Evolutionary conservation across 495 filamentous ascomycete genomes (phyloP).

Genomic region (Penicillium robsamsonii): DNA sequence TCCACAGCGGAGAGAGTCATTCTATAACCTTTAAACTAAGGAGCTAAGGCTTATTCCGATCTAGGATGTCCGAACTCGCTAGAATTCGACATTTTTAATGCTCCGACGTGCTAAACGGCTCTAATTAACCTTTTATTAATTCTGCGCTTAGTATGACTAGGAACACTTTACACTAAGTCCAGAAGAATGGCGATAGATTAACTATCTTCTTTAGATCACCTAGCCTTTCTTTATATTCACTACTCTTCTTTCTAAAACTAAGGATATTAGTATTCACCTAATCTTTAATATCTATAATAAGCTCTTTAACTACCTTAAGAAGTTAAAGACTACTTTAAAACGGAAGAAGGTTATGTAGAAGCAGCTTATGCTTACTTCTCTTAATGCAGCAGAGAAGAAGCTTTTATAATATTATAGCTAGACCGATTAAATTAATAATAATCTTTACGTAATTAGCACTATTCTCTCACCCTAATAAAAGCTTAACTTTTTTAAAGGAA

Average conservation of each 20-base stretch:
- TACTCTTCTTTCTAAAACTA: conserved; percentile 10
- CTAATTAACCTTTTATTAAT: conserved; percentile 3
- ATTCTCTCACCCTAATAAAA: conserved; percentile 18
- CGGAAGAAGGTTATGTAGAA: conserved; percentile 14
- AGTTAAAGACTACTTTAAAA: not conserved
- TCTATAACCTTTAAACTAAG: not conserved
- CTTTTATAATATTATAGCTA: conserved; percentile 15
- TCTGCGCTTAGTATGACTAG: not conserved
- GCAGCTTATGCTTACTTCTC: conserved; percentile 10
- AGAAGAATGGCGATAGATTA: not conserved
- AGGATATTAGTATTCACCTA: conserved; percentile 15
- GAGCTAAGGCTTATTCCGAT: conserved; percentile 10
- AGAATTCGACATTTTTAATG: conserved; percentile 6
- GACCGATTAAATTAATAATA: conserved; percentile 10
- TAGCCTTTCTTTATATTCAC: not conserved
- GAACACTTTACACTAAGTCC: not conserved
- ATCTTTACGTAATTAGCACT: conserved; percentile 16
- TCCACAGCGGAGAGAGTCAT: not conserved
- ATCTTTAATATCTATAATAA: conserved; percentile 3
- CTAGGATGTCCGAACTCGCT: conserved; percentile 10
- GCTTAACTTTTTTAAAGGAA: conserved; percentile 17
- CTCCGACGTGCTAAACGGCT: conserved; percentile 10
- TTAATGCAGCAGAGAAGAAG: conserved; percentile 13
- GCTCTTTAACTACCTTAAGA: not conserved
- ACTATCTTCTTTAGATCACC: not conserved